Base-by-base conservation (phyloP, 2,329 filamentous ascomycete genomes). In the Parafenestella ontariensis region DNA sequence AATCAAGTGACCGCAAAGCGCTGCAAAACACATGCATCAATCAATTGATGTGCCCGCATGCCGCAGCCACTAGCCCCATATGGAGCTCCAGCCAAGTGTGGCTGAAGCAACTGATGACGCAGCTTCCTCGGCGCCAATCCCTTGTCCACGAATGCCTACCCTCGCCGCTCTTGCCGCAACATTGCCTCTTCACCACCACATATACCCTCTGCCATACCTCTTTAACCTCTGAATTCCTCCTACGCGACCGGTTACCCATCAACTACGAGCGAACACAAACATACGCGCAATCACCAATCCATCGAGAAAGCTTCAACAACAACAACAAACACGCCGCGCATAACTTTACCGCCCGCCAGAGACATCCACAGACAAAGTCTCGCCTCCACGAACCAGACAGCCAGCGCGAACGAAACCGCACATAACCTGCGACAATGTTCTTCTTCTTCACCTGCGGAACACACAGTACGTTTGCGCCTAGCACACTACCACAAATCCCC, bases 401-500 rank as follows among this genome's bases (percentile, higher is more conserved):
- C 41, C n/a, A 29, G 10, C 28, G 51, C 49, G 26, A 21, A 26
- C 11, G 11, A n/a, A 40, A 23, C 18, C 37, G 46, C 43, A 39
- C 47, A 37, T 33, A 29, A 40, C 11, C 26, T 40, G 26, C 55
- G 39, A 64, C 31, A 26, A 78, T 79, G 77, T 78, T 78, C 66
- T 79, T 82, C 74, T 77, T 82, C 72, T 81, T 82, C 63, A 81
- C 79, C 0, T 82, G 79, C 64, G 80, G 80, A 54, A 78, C 77
- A 18, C 79, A 82, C 62, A 80, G 77, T 80, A 70, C 46, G 75
- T 68, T 26, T 18, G 11, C 15, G 18, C 34, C 15, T 8, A 9
- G 23, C 23, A 11, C 13, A 3, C 10, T 23, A 20, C 28, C 18
- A 6, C 26, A 41, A 7, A 9, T 28, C n/a, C 28, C 13, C 15